Evolutionary conservation across 1,284 basidiomycete genomes (phyloP).

Genomic region (Heterobasidion occidentale): DNA sequence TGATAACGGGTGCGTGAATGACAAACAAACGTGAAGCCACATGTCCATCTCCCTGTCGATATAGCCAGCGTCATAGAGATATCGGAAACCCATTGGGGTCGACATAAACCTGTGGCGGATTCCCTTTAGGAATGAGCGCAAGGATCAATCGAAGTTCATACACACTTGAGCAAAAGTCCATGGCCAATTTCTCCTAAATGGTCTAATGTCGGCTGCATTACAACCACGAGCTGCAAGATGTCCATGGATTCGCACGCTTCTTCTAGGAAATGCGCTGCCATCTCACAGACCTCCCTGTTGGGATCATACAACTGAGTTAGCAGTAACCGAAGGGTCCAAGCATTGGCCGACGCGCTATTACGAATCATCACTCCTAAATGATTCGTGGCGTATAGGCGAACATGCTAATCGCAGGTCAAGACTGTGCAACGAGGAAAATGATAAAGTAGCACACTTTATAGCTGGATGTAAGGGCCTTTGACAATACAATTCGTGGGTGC

Average conservation of each 20-base stretch:
- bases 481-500: conserved; percentile 84
- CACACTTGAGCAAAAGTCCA: conserved; percentile 76
- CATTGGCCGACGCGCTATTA: conserved; percentile 51
- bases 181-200: conserved; percentile 93
- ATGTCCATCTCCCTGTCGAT: conserved; percentile 93
- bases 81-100: conserved; percentile 87
- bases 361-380: conserved; percentile 81
- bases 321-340: conserved; percentile 85
- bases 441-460: conserved; percentile 52
- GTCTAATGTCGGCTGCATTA: conserved; percentile 91
- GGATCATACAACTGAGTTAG: conserved; percentile 96
- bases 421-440: background rate
- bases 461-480: conserved; percentile 89
- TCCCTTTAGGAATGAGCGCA: background rate
- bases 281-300: conserved; percentile 80
- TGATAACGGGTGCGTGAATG: background rate
- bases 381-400: conserved; percentile 83
- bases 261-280: conserved; percentile 84
- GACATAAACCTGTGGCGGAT: conserved; percentile 76
- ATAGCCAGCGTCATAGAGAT: conserved; percentile 86
- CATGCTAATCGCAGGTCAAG: conserved; percentile 43
- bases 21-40: conserved; percentile 81
- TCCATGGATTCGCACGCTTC: conserved; percentile 83
- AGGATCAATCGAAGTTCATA: too few relatives aligned
- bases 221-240: conserved; percentile 84